Evolutionary conservation across 1,284 basidiomycete species (phyloP).

Genomic region (Trichosporon coremiiforme): DNA sequence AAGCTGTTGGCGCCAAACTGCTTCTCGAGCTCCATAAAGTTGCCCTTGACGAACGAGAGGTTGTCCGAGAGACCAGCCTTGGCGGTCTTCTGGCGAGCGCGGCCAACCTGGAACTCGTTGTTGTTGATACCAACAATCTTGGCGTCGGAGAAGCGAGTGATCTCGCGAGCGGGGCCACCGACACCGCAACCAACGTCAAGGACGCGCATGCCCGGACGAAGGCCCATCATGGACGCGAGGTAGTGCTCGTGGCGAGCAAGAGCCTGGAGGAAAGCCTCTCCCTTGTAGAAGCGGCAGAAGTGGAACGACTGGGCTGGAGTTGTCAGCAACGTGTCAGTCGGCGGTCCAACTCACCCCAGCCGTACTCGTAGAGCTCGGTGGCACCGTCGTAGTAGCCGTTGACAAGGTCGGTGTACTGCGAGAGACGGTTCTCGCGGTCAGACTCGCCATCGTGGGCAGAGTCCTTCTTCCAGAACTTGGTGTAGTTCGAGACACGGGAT

Average conservation of each 20-base stretch:
- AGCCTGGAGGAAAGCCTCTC: constrained; percentile 79
- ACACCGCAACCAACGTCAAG: constrained; percentile 98
- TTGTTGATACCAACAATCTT: constrained; percentile 91
- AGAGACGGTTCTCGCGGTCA: constrained; percentile 75
- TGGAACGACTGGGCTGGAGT: constrained; percentile 79
- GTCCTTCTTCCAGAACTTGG: constrained; percentile 91
- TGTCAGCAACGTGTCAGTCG: neutral
- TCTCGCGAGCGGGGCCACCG: constrained; percentile 94
- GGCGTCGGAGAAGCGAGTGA: constrained; percentile 86
- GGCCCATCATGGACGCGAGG: constrained; percentile 79
- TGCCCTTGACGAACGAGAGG: constrained; percentile 81
- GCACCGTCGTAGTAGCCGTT: constrained; percentile 97
- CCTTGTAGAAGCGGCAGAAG: constrained; percentile 97
- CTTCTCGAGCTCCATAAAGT: constrained; percentile 93
- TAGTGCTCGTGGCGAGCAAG: constrained; percentile 98
- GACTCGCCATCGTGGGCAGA: constrained; percentile 68
- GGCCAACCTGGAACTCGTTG: constrained; percentile 91
- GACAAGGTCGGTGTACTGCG: constrained; percentile 88
- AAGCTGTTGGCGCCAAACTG: constrained; percentile 93
- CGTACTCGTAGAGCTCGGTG: constrained; percentile 96
- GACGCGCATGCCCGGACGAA: constrained; percentile 89
- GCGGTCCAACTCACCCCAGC: constrained; percentile 53
- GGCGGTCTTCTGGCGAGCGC: constrained; percentile 81
- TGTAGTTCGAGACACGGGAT: constrained; percentile 85
- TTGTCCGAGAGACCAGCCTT: constrained; percentile 75